Evolutionary conservation across 1,139 yeast genomes (phyloP).

Genomic region (Spencermartinsiella ligniputridi): DNA sequence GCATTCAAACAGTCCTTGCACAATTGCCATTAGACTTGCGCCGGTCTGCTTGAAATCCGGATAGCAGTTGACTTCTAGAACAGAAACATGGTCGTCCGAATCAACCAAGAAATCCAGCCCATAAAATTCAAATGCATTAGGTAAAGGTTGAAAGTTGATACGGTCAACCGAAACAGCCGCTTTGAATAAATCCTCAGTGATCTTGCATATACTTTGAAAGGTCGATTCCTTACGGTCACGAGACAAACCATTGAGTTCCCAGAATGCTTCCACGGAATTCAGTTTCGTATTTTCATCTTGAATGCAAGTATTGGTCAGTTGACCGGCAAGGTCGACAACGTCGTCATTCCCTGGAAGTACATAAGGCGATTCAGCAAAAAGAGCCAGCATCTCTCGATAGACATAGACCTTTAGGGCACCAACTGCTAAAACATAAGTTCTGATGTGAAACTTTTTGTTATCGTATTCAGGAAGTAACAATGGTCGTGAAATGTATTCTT

Average conservation of each 20-base stretch:
- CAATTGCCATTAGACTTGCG: slow-evolving; percentile 57
- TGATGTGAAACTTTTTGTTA: slow-evolving; percentile 79
- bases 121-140: slow-evolving; percentile 77
- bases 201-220: slow-evolving; percentile 51
- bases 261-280: slow-evolving; percentile 62
- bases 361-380: slow-evolving; percentile 65
- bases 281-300: slow-evolving; percentile 51
- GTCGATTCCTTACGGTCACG: slow-evolving; percentile 40
- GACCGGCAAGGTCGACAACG: slow-evolving; percentile 52
- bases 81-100: slow-evolving; percentile 46
- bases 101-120: slow-evolving; percentile 86
- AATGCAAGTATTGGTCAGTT: slow-evolving; percentile 88
- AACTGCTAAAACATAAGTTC: slow-evolving; percentile 75
- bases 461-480: slow-evolving; percentile 56
- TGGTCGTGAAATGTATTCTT: slow-evolving; percentile 68
- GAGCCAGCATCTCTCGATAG: slow-evolving; percentile 68
- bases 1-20: slow-evolving; percentile 35
- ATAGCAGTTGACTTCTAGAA: slow-evolving; percentile 85
- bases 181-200: slow-evolving; percentile 66
- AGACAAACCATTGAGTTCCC: slow-evolving; percentile 48
- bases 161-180: slow-evolving; percentile 81
- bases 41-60: slow-evolving; percentile 99
- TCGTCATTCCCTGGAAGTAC: slow-evolving; percentile 34
- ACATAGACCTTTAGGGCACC: slow-evolving; percentile 78
- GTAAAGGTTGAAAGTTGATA: slow-evolving; percentile 82